Base-by-base conservation (phyloP, 2,329 filamentous ascomycete species). In the Penicillium sp. region DNA sequence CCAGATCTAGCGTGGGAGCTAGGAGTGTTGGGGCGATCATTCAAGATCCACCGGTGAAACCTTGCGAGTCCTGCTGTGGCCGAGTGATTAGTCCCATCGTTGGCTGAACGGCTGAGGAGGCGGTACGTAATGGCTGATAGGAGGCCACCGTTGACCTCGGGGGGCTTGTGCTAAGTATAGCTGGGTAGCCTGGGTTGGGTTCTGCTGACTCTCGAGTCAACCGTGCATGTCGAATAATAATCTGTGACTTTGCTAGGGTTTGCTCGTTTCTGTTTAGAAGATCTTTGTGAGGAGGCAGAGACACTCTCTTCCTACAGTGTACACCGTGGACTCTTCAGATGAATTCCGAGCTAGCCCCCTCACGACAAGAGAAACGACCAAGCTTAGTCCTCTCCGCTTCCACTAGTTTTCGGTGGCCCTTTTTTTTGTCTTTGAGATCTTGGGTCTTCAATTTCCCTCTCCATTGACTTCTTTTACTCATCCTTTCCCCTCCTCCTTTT, bases 31-130 rank as follows among this genome's bases (percentile, higher is more conserved):
- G 63, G 55, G 56, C 59, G 61, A 62, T 64, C 61, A 60, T 64
- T 31, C n/a, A 40, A 53, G 58, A 60, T 66, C 65, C 63, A 67
- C 63, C 24, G 58, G 54, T 66, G 64, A 67, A 63, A 67, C 65
- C 66, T 60, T 64, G 50, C 60, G 61, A 67, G 55, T 61, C 58
- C 22, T 35, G 37, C 39, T 5, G 31, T 37, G 47, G 36, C 18
- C n/a, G 14, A 27, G 43, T 24, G 14, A 46, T 46, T 46, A 31
- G 43, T 22, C 43, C 43, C 31, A 16, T 46, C 43, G 22, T 46
- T 10, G 16, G n/a, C 3, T 40, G 39, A 19, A 19, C 39, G 43
- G 19, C 14, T 50, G 50, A 37, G 18, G 39, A 14, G 27, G 60
- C 58, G 54, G 63, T 66, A 67, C 65, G 65, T 66, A 66, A 66